A percentile compares a stretch with the other conserved stretches of the same genome.
These are phyloP conservation scores for Hippophae rhamnoides DNA, from an alignment of 306 rosid species.

Conservation along the genomic window DNA sequence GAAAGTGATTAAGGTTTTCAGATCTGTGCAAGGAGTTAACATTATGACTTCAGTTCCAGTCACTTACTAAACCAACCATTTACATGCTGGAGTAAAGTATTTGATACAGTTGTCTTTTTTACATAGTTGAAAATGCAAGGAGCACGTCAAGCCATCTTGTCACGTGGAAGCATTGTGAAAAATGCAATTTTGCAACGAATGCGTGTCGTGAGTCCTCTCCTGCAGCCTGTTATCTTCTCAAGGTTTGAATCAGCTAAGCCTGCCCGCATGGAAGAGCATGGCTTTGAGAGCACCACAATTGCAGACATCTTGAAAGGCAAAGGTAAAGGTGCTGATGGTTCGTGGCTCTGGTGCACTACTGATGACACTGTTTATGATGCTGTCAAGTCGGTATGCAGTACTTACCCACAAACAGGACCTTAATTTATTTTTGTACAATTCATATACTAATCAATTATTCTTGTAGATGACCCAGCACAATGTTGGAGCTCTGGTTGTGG, in stretches of 20 bases:
- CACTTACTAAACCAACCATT: neutral
- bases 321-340: conserved; percentile 91
- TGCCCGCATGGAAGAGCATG: conserved; percentile 79
- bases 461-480: conserved; percentile 95
- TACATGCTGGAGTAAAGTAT: conserved; percentile 3
- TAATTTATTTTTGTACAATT: neutral
- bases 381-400: conserved; percentile 78
- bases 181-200: conserved; percentile 67
- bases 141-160: conserved; percentile 45
- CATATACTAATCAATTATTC: conserved; percentile 8
- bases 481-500: conserved; percentile 95
- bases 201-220: conserved; percentile 63
- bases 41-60: no score
- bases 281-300: conserved; percentile 93
- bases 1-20: no score
- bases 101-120: conserved; percentile 11
- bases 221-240: conserved; percentile 56
- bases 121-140: conserved; percentile 68
- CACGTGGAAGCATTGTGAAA: conserved; percentile 53
- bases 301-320: conserved; percentile 61
- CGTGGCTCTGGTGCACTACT: conserved; percentile 99
- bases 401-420: neutral
- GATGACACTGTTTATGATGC: conserved; percentile 91
- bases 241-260: conserved; percentile 51
- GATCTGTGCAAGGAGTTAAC: no score